Evolutionary conservation across 2,329 filamentous ascomycete species (phyloP).

Genomic region (Hirsutella rhossiliensis): DNA sequence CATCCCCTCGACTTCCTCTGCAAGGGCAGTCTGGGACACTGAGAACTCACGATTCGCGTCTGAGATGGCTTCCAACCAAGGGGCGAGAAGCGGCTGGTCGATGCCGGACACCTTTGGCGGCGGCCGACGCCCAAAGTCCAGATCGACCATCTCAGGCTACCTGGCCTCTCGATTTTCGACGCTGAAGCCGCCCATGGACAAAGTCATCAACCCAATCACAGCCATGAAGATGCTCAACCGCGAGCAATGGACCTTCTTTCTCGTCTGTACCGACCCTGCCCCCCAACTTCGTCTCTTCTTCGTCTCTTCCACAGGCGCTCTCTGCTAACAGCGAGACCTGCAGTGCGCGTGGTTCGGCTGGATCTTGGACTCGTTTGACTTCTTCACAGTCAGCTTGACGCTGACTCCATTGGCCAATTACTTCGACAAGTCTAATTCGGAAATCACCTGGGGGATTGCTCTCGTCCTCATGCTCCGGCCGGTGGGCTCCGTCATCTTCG

Average conservation of each 20-base stretch:
- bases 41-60: not conserved
- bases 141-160: constrained; percentile 21
- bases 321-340: not conserved
- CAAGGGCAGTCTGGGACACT: no score
- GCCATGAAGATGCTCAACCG: constrained; percentile 34
- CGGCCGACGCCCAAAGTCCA: not conserved
- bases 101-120: not conserved
- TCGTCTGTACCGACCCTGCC: constrained; percentile 31
- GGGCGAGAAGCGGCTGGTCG: not conserved
- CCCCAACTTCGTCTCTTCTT: no score
- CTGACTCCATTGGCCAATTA: constrained; percentile 37
- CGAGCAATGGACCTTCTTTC: constrained; percentile 43
- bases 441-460: constrained; percentile 54
- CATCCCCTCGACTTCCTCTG: no score
- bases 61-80: not conserved
- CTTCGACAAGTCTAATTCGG: constrained; percentile 40
- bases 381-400: constrained; percentile 52
- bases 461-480: constrained; percentile 50
- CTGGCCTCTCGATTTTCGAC: constrained; percentile 38
- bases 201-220: constrained; percentile 39
- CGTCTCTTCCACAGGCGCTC: not conserved
- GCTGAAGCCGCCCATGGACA: constrained; percentile 44
- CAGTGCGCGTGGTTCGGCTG: constrained; percentile 11
- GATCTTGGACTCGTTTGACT: constrained; percentile 55
- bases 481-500: constrained; percentile 40